Evolutionary conservation across 257 asterid genomes (phyloP).

Genomic region (Penstemon davidsonii): DNA sequence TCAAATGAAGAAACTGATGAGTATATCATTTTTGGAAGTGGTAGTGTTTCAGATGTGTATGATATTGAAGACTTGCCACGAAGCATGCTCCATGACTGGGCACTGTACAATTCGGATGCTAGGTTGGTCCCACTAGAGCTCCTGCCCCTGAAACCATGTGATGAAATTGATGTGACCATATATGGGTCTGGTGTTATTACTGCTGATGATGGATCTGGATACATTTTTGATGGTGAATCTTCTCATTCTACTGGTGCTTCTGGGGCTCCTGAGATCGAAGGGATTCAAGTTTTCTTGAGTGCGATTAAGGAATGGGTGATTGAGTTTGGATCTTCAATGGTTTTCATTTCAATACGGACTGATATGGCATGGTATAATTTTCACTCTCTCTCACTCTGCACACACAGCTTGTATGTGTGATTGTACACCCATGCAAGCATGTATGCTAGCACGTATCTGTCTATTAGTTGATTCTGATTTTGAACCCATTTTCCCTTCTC

Average conservation of each 20-base stretch:
- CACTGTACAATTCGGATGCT: conserved; percentile 88
- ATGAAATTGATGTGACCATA: conserved; percentile 65
- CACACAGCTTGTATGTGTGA: too few relatives aligned
- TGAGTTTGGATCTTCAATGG: conserved; percentile 82
- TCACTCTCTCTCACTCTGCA: background rate
- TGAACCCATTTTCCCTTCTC: background rate
- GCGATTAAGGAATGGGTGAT: conserved; percentile 94
- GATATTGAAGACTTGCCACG: conserved; percentile 65
- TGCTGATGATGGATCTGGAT: conserved; percentile 86
- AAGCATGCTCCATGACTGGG: conserved; percentile 89
- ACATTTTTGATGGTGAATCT: conserved; percentile 62
- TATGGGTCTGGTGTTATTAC: conserved; percentile 89
- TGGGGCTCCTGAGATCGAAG: conserved; percentile 51
- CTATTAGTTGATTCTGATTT: background rate
- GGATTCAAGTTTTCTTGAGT: conserved; percentile 80
- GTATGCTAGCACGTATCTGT: background rate
- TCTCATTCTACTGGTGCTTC: conserved; percentile 58
- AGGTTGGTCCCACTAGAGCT: conserved; percentile 86
- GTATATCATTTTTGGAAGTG: conserved; percentile 72
- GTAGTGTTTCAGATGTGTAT: conserved; percentile 34
- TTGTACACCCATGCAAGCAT: background rate
- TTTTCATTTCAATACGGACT: conserved; percentile 78
- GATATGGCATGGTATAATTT: conserved; percentile 83
- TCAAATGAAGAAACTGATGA: conserved; percentile 77
- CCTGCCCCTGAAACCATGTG: conserved; percentile 91